Base-by-base conservation (phyloP, 768 basidiomycete species). In the Mycena latifolia region DNA sequence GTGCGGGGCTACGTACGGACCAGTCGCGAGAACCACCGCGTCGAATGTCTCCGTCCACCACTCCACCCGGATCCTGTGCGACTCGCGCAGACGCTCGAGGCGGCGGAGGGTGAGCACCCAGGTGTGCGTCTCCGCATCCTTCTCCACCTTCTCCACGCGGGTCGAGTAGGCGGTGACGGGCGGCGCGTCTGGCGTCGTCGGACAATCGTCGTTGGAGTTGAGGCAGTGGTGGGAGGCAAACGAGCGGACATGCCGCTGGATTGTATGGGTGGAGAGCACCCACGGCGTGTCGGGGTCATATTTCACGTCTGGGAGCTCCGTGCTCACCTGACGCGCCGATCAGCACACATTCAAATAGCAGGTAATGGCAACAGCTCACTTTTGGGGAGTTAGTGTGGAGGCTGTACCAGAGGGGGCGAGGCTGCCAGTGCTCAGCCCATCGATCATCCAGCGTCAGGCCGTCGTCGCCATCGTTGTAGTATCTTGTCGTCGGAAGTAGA, bases 31-130 rank as follows among this genome's bases (percentile, higher is more conserved):
- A 10, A 66, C 64, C 5, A 66, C 57, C 2, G 64, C 64, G 15
- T 66, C 64, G 27, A 66, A 66, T 20, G 33, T 52, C 55, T 66
- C 64, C 5, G 64, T 66, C 64, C 64, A 66, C 64, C 64, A 66
- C 46, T 66, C 52, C 12, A 33, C 58, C 29, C n/a, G 33, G 29
- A 66, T 66, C 3, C 58, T 59, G 35, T 61, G 22, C 24, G 64
- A 60, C 47, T 66, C 64, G 5, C 20, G 53, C 39, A 66, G 53
- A 18, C 57, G 64, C 45, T 66, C 39, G 1, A 66, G 46, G 11
- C 58, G 57, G 35, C 58, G 64, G 28, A 66, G 64, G n/a, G 64
- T 66, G 22, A 66, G 64, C 24, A 55, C 41, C 64, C 64, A 66
- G 9, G 37, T 55, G 29, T 66, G 58, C 27, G 57, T 33, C 9